phyloP scores from a whole-genome alignment of 2,329 filamentous ascomycete species.

The Hypoxylon sp. region DNA sequence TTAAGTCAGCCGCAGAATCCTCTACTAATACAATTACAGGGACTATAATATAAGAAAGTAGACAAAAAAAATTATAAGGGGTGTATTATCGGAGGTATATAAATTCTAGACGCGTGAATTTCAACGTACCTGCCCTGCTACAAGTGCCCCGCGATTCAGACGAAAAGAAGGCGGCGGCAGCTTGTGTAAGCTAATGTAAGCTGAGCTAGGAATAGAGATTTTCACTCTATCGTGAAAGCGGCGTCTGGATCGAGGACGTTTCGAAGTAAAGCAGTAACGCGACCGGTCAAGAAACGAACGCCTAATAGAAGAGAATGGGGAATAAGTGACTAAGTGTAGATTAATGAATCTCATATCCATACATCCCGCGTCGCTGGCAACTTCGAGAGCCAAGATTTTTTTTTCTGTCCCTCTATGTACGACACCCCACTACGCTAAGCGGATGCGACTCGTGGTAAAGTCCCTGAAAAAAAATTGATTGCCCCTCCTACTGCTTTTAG shows the following conservation, averaged over 20 bases:
- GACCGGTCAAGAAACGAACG: slow-evolving; percentile 22
- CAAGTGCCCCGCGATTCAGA: slow-evolving; percentile 43
- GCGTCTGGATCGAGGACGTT: slow-evolving; percentile 8
- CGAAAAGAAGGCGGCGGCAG: slow-evolving; percentile 26
- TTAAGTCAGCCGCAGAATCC: slow-evolving; percentile 8
- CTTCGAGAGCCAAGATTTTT: slow-evolving; percentile 28
- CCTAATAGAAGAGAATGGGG: slow-evolving; percentile 32
- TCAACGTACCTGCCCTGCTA: slow-evolving; percentile 45
- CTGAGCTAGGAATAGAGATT: slow-evolving; percentile 9
- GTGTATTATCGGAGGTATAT: slow-evolving; percentile 13
- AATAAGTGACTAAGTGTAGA: slow-evolving; percentile 45
- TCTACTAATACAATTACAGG: slow-evolving; percentile 11
- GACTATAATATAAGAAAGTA: slow-evolving; percentile 3
- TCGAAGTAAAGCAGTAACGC: slow-evolving; percentile 6
- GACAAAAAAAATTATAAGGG: slow-evolving; percentile 1
- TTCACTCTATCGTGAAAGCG: slow-evolving; percentile 4
- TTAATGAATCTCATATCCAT: slow-evolving; percentile 37
- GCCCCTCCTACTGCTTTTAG: slow-evolving; percentile 55
- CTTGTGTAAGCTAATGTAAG: slow-evolving; percentile 17
- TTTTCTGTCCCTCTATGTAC: slow-evolving; percentile 15
- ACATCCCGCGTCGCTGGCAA: slow-evolving; percentile 24
- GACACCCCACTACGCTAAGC: slow-evolving; percentile 37
- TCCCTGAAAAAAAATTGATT: slow-evolving; percentile 45
- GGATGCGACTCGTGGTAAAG: slow-evolving; percentile 24
- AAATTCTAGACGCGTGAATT: slow-evolving; percentile 34